These are phyloP conservation scores for Prunus fruticosa DNA, from an alignment of 306 rosid genomes.

Conservation along the genomic window DNA sequence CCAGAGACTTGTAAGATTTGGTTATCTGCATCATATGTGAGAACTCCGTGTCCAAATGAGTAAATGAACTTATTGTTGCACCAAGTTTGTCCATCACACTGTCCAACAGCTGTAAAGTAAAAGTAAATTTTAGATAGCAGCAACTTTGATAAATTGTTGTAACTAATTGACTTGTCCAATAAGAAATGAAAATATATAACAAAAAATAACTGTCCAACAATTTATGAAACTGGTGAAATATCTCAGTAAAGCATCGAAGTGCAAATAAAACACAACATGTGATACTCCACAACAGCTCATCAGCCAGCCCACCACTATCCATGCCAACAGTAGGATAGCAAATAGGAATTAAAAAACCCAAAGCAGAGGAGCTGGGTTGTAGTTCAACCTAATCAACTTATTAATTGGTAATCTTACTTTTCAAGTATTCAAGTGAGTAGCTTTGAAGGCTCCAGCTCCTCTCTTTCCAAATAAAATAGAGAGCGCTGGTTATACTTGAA, in stretches of 20 bases:
- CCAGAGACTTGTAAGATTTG: conserved; percentile 69
- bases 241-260: not conserved
- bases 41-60: conserved; percentile 91
- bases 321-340: not conserved
- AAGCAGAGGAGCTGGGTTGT: not conserved
- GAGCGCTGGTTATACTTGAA: not conserved
- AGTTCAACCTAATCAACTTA: not conserved
- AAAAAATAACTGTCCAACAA: not conserved
- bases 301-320: not conserved
- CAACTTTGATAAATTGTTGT: not conserved
- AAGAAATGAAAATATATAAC: not conserved
- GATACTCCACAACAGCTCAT: conserved; percentile 5
- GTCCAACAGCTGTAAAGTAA: conserved; percentile 76
- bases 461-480: not conserved
- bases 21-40: conserved; percentile 75
- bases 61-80: conserved; percentile 65
- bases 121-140: conserved; percentile 17
- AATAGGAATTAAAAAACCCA: not conserved
- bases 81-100: conserved; percentile 79
- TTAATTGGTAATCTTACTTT: not conserved
- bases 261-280: not conserved
- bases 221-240: conserved; percentile 1
- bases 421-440: too few species aligned
- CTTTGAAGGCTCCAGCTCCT: not conserved
- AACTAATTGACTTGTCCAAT: not conserved